Conservation (phyloP, 257 asterid species). For the Scutellaria galericulata region DNA sequence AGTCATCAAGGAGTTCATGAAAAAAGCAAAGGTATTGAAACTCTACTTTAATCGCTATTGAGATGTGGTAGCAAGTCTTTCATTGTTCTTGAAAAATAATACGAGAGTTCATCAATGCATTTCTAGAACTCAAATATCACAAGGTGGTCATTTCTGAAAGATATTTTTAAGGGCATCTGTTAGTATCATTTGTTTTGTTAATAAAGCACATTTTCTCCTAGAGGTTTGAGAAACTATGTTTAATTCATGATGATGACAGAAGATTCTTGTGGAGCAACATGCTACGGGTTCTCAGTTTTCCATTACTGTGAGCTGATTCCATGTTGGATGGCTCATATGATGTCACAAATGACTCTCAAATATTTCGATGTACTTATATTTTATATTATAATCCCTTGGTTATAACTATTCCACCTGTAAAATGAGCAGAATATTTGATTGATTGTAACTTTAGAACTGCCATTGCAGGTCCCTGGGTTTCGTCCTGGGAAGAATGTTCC, state of each 20-base stretch:
- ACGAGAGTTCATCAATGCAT: neutral
- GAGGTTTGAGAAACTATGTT: conserved; percentile 6
- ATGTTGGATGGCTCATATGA: conserved; percentile 9
- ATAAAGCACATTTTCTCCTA: neutral
- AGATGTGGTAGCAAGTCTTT: neutral
- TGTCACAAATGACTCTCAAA: neutral
- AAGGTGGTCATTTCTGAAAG: neutral
- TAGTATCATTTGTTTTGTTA: neutral
- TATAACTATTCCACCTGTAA: conserved; percentile 13
- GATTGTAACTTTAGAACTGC: conserved; percentile 22
- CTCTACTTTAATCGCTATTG: neutral
- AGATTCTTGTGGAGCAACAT: conserved; percentile 1
- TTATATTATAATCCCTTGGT: neutral
- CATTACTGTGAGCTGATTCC: neutral
- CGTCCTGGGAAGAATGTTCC: conserved; percentile 95
- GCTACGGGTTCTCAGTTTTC: conserved; percentile 4
- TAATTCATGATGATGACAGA: neutral
- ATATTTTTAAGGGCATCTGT: neutral
- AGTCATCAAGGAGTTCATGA: conserved; percentile 71
- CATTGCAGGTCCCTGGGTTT: conserved; percentile 91
- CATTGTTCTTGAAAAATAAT: neutral
- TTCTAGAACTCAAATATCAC: conserved; percentile 1
- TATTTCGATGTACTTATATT: neutral
- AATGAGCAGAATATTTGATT: neutral
- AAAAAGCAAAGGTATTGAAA: conserved; percentile 64